A percentile compares a stretch with the other conserved stretches of the same genome.
phyloP scores from a whole-genome alignment of 225 moss, liverwort and hornwort species.

The Straminergon stramineum region DNA sequence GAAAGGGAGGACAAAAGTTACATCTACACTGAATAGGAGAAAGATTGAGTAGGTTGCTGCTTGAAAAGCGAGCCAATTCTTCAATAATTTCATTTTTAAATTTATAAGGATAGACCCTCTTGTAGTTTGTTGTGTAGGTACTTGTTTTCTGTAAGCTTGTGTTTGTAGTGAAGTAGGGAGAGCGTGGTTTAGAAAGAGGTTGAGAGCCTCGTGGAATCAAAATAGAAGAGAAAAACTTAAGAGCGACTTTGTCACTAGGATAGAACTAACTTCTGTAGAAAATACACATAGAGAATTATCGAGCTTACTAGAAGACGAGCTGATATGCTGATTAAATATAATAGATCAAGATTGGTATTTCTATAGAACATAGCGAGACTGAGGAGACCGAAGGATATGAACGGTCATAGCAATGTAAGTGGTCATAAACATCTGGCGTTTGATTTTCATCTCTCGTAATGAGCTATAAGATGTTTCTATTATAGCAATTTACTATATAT shows the following conservation, averaged over 20 bases:
- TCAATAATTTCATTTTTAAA: not conserved
- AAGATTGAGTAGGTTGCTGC: not conserved
- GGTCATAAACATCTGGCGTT: not conserved
- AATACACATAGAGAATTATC: not conserved
- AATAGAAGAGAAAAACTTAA: not conserved
- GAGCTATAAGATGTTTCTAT: not conserved
- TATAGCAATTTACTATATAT: not conserved
- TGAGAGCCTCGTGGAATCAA: not conserved
- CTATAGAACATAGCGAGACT: not conserved
- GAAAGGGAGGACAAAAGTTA: not conserved
- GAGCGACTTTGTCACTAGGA: not conserved
- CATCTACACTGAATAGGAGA: not conserved
- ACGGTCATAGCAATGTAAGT: not conserved
- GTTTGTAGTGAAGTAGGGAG: not conserved
- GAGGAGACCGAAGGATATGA: not conserved
- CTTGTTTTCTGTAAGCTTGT: not conserved
- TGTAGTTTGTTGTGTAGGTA: not conserved
- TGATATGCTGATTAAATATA: not conserved
- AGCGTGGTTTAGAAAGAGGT: not conserved
- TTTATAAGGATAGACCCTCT: not conserved
- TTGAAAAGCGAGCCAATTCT: not conserved
- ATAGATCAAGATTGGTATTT: not conserved
- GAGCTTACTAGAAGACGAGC: not conserved
- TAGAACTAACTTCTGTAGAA: no score
- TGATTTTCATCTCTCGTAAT: not conserved